Base-by-base conservation (phyloP, 352 stramenopile species). In the Elongisporangium prolatum region DNA sequence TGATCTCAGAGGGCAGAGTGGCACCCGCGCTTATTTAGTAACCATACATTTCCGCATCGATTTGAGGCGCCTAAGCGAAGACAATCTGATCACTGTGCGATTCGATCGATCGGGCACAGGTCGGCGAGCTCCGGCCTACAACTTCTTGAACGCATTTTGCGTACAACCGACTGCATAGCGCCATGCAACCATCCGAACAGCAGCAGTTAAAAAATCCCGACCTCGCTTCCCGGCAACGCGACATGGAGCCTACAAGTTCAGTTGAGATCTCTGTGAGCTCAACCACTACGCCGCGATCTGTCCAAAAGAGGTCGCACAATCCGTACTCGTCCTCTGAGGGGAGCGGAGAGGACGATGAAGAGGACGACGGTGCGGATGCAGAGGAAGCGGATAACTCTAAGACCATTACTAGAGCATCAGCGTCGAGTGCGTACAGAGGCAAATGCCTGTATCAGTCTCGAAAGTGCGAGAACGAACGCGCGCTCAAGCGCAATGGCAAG, bases 401-500 rank as follows among this genome's bases (percentile, higher is more conserved):
- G 28, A 40, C 28, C 28, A 40, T 40, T 13, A 40, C 28, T 9
- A 40, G 28, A 40, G 28, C 28, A 9, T 9, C 28, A 9, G 28
- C 28, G 1, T 40, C 28, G 28, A 9, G 28, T 40, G 28, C 68
- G 4, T 88, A 74, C 56, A 76, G 82, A 7, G 82, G 82, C 56
- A 83, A 83, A 57, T 92, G 82, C 63, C 56, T 88, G 21, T 92
- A 92, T 54, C 77, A 89, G 59, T 89, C 80, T 28, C 75, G 80
- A 51, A 92, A 89, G 60, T 92, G 82, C 68, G 80, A 90, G 64
- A 90, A 89, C 59, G 82, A 92, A 59, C 80, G 82, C 28, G 82
- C 82, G 16, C 54, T 92, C 54, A 92, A 92, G 62, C 77, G 80
- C 63, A 92, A 92, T 57, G 82, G 82, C 25, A 77, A 86, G 55